These are phyloP conservation scores for Sphaerobolus stellatus DNA, from an alignment of 1,284 basidiomycete genomes.

Conservation along the genomic window DNA sequence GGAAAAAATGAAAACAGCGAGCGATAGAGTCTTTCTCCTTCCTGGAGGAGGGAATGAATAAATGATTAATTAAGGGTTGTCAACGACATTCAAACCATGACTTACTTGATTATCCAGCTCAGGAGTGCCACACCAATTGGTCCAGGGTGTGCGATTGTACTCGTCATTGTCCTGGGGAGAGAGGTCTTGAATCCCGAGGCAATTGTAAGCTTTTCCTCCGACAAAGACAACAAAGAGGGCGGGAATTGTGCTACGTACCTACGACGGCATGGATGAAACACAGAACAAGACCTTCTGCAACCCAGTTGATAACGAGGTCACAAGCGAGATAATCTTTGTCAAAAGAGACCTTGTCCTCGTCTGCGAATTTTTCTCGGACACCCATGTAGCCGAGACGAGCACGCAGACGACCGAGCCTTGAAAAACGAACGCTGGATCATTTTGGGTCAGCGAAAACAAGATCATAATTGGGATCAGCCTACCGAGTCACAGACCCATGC, in stretches of 20 bases:
- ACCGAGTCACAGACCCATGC: constrained; percentile 92
- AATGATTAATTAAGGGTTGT: neutral
- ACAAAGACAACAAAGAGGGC: neutral
- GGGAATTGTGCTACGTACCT: constrained; percentile 22
- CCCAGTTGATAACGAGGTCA: constrained; percentile 94
- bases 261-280: constrained; percentile 93
- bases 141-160: constrained; percentile 75
- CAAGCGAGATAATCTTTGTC: constrained; percentile 85
- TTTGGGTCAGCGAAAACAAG: constrained; percentile 12
- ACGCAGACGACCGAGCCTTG: constrained; percentile 68
- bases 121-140: constrained; percentile 91
- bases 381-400: constrained; percentile 63
- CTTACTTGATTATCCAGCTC: constrained; percentile 38
- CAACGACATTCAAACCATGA: constrained; percentile 1
- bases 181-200: constrained; percentile 43
- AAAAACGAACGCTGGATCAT: constrained; percentile 66
- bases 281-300: constrained; percentile 85
- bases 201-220: neutral
- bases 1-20: constrained; percentile 55
- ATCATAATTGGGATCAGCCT: constrained; percentile 27
- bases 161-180: constrained; percentile 83
- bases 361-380: constrained; percentile 47
- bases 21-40: constrained; percentile 58
- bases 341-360: constrained; percentile 66
- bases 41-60: constrained; percentile 41